Evolutionary conservation across 2,329 filamentous ascomycete species (phyloP).

Genomic region (Botryotinia calthae): DNA sequence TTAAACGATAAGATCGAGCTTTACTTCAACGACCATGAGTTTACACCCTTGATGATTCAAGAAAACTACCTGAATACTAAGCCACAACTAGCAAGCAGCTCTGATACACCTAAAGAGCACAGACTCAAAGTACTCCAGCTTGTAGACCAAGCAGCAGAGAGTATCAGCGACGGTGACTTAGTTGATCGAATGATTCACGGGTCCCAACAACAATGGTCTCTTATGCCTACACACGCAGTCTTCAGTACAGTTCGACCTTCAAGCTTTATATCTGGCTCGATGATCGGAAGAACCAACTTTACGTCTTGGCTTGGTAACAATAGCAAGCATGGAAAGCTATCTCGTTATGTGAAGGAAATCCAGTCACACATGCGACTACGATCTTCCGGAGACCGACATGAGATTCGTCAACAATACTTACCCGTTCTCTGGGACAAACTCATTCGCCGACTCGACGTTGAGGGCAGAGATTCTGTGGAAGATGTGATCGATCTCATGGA

Average conservation of each 20-base stretch:
- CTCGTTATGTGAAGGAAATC: constrained; percentile 84
- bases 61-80: constrained; percentile 92
- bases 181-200: constrained; percentile 98
- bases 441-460: constrained; percentile 67
- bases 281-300: constrained; percentile 70
- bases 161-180: constrained; percentile 94
- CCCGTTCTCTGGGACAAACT: constrained; percentile 82
- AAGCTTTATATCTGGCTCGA: constrained; percentile 79
- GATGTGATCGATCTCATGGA: constrained; percentile 95
- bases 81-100: constrained; percentile 52
- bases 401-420: constrained; percentile 91
- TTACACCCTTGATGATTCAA: constrained; percentile 95
- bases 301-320: constrained; percentile 94
- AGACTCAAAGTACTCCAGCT: constrained; percentile 83
- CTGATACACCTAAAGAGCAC: constrained; percentile 60
- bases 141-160: constrained; percentile 83
- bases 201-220: constrained; percentile 94
- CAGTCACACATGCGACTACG: constrained; percentile 95
- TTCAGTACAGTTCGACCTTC: constrained; percentile 93
- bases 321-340: constrained; percentile 77
- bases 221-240: constrained; percentile 94
- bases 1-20: constrained; percentile 98
- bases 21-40: constrained; percentile 99
- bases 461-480: constrained; percentile 78
- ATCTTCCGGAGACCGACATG: constrained; percentile 85